Base-by-base conservation (phyloP, 495 filamentous ascomycete genomes). In the Xanthoparmelia taractica region DNA sequence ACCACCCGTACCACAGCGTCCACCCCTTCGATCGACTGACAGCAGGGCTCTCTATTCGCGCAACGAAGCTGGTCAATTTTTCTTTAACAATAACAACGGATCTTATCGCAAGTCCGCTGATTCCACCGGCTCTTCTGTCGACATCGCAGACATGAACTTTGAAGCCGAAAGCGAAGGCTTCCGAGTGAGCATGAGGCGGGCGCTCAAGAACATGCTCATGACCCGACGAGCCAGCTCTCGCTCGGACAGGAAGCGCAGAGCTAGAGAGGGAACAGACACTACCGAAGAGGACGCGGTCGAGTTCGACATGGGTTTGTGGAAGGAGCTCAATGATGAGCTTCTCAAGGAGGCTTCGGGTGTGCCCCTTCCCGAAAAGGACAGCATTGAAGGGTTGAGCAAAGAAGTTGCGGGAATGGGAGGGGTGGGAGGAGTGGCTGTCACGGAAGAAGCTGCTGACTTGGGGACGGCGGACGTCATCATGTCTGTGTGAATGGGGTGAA, bases 401-500 rank as follows among this genome's bases (percentile, higher is more conserved):
- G 33, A 31, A 7, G 61, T 66, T 12, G 59, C 69, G 41, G 76
- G 81, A 2, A 64, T 73, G 12, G 74, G 74, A 18, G 83, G 80
- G 5, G 64, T 73, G 13, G 75, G 75, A 20, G 83, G 80, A 4
- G 70, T 87, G n/a, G 82, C 84, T 56, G 61, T 86, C 43, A 82
- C 78, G 27, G 84, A 87, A 68, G 82, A 87, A 68, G 78, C 76
- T 38, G 78, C 81, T 41, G 79, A 78, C 56, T 67, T 72, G 17
- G 77, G 79, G 17, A 73, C 77, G 13, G 75, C 80, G 17, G 81
- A 87, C 68, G 70, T 85, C 25, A 72, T 82, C 50, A 80, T 77
- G 29, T 74, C 79, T 59, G 63, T 60, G 23, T 67, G 29, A 72
- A 48, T 25, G 36, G 17, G n/a, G n/a, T 10, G n/a, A 17, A 17